Evolutionary conservation across 306 rosid species (phyloP).

Genomic region (Pyrus betulifolia): DNA sequence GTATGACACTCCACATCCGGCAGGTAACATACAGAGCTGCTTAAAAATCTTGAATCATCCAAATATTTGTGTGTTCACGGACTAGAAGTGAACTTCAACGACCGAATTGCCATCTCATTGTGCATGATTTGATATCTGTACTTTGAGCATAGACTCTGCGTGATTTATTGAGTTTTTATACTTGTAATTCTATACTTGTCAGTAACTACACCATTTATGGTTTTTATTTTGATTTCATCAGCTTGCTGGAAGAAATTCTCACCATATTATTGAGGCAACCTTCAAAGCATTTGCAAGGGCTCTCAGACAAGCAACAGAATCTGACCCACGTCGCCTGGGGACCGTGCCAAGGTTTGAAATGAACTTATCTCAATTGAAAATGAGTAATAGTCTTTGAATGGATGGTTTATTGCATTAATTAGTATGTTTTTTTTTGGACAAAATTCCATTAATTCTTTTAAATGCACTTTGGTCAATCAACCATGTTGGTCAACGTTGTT

Average conservation of each 20-base stretch:
- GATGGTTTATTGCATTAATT: neutral
- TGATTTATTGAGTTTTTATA: neutral
- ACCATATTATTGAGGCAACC: constrained; percentile 94
- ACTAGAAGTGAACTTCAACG: neutral
- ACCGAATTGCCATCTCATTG: neutral
- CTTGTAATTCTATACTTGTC: neutral
- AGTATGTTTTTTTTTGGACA: too few relatives aligned
- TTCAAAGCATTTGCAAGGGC: constrained; percentile 98
- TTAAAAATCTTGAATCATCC: neutral
- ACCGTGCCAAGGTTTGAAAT: constrained; percentile 70
- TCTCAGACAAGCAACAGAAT: constrained; percentile 83
- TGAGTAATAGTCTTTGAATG: neutral
- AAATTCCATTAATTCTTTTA: neutral
- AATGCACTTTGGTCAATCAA: neutral
- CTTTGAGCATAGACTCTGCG: neutral
- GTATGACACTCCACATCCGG: constrained; percentile 90
- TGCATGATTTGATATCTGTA: neutral
- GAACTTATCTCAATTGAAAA: constrained; percentile 1
- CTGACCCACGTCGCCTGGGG: constrained; percentile 73
- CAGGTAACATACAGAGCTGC: constrained; percentile 53
- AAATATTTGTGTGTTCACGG: neutral
- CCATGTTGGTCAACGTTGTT: neutral
- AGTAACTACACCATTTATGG: neutral
- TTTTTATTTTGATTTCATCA: neutral
- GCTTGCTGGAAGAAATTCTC: constrained; percentile 89